Base-by-base conservation (phyloP, 2,329 filamentous ascomycete genomes). In the Pyricularia sp. region DNA sequence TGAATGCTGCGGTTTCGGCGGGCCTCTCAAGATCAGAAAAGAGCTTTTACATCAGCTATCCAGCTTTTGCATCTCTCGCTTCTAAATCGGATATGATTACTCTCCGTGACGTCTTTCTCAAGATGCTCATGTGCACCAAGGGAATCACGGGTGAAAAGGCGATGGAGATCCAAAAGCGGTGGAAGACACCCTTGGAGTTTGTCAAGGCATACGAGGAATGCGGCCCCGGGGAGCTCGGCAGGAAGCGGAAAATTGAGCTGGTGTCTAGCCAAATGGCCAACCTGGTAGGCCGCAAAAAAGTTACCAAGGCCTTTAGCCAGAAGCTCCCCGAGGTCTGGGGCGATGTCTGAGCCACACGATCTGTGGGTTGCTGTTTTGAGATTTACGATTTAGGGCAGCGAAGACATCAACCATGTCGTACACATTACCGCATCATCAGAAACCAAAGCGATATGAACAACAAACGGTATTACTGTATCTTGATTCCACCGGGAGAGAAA, bases 91-190 rank as follows among this genome's bases (percentile, higher is more conserved):
- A 90, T 64, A 83, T 83, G 66, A 83, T 91, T 69, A 90, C 89
- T 0, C 77, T 93, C 10, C 80, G 88, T 65, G 90, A 94, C 70
- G 74, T 93, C 0, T 93, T 85, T 69, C 77, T 94, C 30, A 93
- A 93, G 74, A 93, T 94, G 89, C 81, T 94, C 62, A 92, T 94
- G 89, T 91, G 88, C 68, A 90, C 84, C 1, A 83, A 83, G 65
- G 88, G 89, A 1, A 79, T 94, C 13, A 90, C 88, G 0, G 88
- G 88, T 3, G 89, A 93, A 69, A 90, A 89, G 70, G 90, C 90
- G 0, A 74, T 93, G 5, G 89, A 91, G 74, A 91, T 94, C 13
- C 90, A 93, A 71, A 86, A 85, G 69, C 77, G 81, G n/a, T 94
- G 90, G 88, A 84, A 81, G 68, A 93, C 90, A 1, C 90, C 90